Base-by-base conservation (phyloP, 2,329 filamentous ascomycete genomes). In the Juglanconis sp. region DNA sequence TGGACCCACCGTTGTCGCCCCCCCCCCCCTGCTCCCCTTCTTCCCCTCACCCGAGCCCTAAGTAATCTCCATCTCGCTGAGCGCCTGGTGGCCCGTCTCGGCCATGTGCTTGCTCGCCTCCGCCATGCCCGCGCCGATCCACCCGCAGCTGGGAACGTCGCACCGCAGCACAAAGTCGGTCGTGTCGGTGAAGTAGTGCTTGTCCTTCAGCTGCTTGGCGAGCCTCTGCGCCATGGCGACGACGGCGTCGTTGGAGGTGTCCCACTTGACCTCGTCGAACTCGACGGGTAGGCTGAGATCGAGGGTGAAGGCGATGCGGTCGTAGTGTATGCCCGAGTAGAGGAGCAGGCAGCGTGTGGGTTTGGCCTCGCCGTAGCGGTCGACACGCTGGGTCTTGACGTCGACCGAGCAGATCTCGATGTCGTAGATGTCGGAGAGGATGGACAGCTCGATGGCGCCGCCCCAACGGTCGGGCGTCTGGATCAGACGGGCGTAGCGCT, bases 271-370 rank as follows among this genome's bases (percentile, higher is more conserved):
- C 50, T 88, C 84, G 70, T 98, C 94, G 64, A 88, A 84, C 32
- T 95, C 90, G 0, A 91, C 85, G 7, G 88, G 84, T 10, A 85
- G 77, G 51, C 83, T 79, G 5, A 85, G 76, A 60, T 77, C 80
- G 49, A 78, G 80, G 17, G 86, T 87, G 65, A 96, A 85, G 1
- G 90, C 92, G 62, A 97, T 88, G 6, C 91, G 88, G 73, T 97
- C 94, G 75, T 97, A 97, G 72, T 97, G 93, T 54, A 97, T 95
- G 3, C 92, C 92, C 0, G 90, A 94, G 74, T 96, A 97, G 0
- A 96, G 87, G 31, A 97, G 78, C 32, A 96, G 86, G 69, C 91
- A 93, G 6, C 91, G 82, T 46, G 82, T 84, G 38, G 77, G 73
- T 56, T 84, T 84, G 1, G 86, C 86, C 70, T 95, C 90, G 65